Percentiles rank a stretch among this genome's conserved stretches.
Conservation (phyloP, 2,329 filamentous ascomycete genomes). For the Davidsoniella australis region DNA sequence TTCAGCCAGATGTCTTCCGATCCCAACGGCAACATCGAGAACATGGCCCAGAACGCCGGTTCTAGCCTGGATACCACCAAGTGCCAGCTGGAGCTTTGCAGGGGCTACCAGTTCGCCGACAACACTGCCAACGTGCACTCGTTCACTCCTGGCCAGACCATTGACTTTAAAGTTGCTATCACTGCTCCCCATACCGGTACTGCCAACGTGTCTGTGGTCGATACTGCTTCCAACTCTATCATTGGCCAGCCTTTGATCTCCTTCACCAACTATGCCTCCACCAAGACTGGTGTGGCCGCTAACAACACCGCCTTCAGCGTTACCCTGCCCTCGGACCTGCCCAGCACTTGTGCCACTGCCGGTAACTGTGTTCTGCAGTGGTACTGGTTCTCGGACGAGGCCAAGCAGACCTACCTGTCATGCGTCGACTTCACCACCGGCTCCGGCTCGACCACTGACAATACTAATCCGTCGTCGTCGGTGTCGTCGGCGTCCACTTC, state of each 20-base stretch:
- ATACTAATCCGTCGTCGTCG: background rate
- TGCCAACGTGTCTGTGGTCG: slow-evolving; percentile 40
- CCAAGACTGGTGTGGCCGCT: slow-evolving; percentile 21
- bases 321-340: slow-evolving; percentile 19
- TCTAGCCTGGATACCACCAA: slow-evolving; percentile 15
- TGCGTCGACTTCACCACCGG: slow-evolving; percentile 21
- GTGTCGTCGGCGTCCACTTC: background rate
- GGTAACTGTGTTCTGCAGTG: slow-evolving; percentile 27
- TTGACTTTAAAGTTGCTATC: slow-evolving; percentile 25
- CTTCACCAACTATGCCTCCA: slow-evolving; percentile 38
- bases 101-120: slow-evolving; percentile 29
- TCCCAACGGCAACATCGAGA: slow-evolving; percentile 24
- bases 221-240: slow-evolving; percentile 32
- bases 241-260: slow-evolving; percentile 35
- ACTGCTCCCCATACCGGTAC: slow-evolving; percentile 29
- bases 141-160: slow-evolving; percentile 25
- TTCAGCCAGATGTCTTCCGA: slow-evolving; percentile 20
- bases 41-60: slow-evolving; percentile 17
- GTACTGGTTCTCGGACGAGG: slow-evolving; percentile 25
- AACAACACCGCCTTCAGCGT: slow-evolving; percentile 30
- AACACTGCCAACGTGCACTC: slow-evolving; percentile 26
- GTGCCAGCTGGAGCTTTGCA: slow-evolving; percentile 23
- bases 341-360: slow-evolving; percentile 17
- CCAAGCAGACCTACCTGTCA: slow-evolving; percentile 24
- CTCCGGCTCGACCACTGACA: background rate